Evolutionary conservation across 139 green algal genomes (phyloP), one percentile per base, ranked within the genome.

Genomic region (Medakamo hakoo): DNA sequence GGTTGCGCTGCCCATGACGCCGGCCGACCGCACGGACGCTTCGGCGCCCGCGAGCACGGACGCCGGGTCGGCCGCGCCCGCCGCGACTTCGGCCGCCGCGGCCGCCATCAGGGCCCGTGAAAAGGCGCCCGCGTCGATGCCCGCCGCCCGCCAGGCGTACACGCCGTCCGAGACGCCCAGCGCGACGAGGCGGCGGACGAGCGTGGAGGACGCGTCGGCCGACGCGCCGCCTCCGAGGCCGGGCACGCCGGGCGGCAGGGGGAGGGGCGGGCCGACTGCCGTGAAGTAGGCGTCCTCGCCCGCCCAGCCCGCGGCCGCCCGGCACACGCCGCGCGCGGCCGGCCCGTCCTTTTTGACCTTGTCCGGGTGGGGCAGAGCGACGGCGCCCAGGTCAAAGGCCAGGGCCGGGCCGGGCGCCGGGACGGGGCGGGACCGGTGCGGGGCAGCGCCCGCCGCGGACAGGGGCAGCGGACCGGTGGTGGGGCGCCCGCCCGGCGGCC

Each of bases 151-250:
- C 90, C 89, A 96, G 72, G 82, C 79, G 73, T 92, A 97, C 28
- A 97, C 86, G 9, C 90, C 90, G 66, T 97, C 90, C 20, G 89
- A 82, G 25, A 97, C 86, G 29, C 88, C 90, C 76, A 97, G 78
- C 18, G 75, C 88, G 55, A 82, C 82, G 14, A 88, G 68, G 63
- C 64, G 65, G 31, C 30, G 57, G 31, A 52, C 27, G 61, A 23
- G 27, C 24, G 22, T 23, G 59, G 30, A 60, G 55, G 24, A 59
- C 25, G 30, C 5, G 22, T n/a, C 21, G 20, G n/a, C 19, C 22
- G 24, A 9, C 26, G 24, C 2, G 24, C 9, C 2, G 18, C 2
- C 25, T 25, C 19, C n/a, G 24, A 25, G 4, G 40, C 16, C n/a
- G 23, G 9, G 32, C 32, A 25, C 9, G 21, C 40, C 3, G 40